Evolutionary conservation across 1,139 yeast genomes (phyloP).

Genomic region (Entelexis paramagnoliae): DNA sequence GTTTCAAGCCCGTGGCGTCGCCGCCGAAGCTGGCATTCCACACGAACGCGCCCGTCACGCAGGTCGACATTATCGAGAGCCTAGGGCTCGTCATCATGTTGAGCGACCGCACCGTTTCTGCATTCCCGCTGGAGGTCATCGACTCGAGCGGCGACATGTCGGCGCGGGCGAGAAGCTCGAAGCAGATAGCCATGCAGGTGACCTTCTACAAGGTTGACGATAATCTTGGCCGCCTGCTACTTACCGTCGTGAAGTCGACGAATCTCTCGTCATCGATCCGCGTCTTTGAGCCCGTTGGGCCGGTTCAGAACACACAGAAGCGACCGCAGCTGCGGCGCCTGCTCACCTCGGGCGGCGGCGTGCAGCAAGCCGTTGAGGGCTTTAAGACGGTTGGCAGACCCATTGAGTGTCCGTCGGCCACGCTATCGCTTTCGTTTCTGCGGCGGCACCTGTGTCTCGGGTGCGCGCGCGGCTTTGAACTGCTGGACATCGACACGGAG

Average conservation of each 20-base stretch:
- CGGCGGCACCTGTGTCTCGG: conserved; percentile 87
- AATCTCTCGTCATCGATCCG: conserved; percentile 64
- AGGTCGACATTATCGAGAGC: conserved; percentile 85
- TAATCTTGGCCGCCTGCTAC: conserved; percentile 76
- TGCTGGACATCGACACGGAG: conserved; percentile 67
- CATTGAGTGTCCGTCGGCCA: conserved; percentile 74
- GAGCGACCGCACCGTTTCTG: conserved; percentile 71
- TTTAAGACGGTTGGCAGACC: conserved; percentile 62
- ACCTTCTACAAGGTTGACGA: conserved; percentile 87
- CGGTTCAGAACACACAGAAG: conserved; percentile 34
- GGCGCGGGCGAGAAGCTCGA: conserved; percentile 65
- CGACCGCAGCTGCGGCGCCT: conserved; percentile 43
- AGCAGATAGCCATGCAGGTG: conserved; percentile 72
- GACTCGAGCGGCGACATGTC: conserved; percentile 41
- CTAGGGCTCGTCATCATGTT: conserved; percentile 73
- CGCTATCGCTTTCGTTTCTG: conserved; percentile 81
- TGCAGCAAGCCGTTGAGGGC: conserved; percentile 32
- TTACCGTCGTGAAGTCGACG: conserved; percentile 72
- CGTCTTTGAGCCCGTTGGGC: conserved; percentile 76
- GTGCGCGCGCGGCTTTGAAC: conserved; percentile 92
- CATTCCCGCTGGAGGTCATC: conserved; percentile 75
- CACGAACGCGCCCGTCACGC: conserved; percentile 62
- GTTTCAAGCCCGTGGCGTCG: conserved; percentile 43
- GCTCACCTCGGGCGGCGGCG: conserved; percentile 30
- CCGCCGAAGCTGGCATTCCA: conserved; percentile 72